Base-by-base conservation (phyloP, 371 early-diverging fungal species). In the Rhizopus microsporus region DNA sequence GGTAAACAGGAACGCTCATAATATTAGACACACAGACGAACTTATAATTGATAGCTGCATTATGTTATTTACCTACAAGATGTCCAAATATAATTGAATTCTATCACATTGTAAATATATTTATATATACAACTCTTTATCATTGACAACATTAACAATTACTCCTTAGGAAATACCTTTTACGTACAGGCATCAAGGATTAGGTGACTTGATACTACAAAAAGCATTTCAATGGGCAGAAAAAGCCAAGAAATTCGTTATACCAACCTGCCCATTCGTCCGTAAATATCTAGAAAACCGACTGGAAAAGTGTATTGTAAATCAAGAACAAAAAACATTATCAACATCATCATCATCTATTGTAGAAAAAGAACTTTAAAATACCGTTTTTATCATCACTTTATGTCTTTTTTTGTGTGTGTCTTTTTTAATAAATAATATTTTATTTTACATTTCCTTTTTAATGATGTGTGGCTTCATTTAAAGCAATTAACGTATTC, bases 241-340 rank as follows among this genome's bases (percentile, higher is more conserved):
- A 35, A 54, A 49, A 23, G 42, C 58, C 44, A 54, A 60, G 9
- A 16, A 59, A 35, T 29, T 48, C 16, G 63, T 68, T 37, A 57
- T 68, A 53, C 68, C 68, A 48, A 63, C 63, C 16, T 68, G 68
- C 60, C 62, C 63, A 6, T 68, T 68, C 63, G 68, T 68, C 10
- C 50, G 46, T 42, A 49, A 56, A 51, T 65, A 65, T 43, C 38
- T 65, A 38, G 59, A 59, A 43, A 30, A 52, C 59, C 52, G 23
- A 56, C 34, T 45, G 58, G 59, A 5, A 34, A 49, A 33, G 56
- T 57, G 63, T 37, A 39, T 40, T 40, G 16, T 51, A 46, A 23
- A 23, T 62, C 47, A 40, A 47, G 8, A 42, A 46, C 23, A 10
- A 46, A 35, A 9, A 34, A 7, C 50, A 49, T 10, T 44, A 13